Base-by-base conservation (phyloP, 75 land plant species). In the Picea glauca region DNA sequence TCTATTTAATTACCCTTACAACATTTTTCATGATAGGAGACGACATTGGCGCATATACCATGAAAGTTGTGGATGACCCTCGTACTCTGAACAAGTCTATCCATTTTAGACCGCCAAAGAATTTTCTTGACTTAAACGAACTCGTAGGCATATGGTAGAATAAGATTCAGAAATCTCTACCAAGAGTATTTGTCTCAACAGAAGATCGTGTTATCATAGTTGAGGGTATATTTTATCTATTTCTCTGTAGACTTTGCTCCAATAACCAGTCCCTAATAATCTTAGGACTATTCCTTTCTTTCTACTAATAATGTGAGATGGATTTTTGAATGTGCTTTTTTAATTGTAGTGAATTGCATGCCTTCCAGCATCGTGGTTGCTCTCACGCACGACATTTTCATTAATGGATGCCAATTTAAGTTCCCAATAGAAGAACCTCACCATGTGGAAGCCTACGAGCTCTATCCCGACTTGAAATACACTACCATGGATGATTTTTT, bases 401-500 rank as follows among this genome's bases (percentile, higher is more conserved):
- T 79, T 7, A 58, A 80, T 26, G 26, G 26, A 26, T 26, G 26
- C 26, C 26, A 26, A 26, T 26, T 26, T 26, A 26, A 26, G 26
- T 26, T 26, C 26, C 26, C 26, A 26, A 26, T 26, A 26, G 26
- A 26, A 26, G 26, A 26, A 26, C 26, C 26, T 26, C 26, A 26
- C 26, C 26, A 26, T 26, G 26, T 26, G 26, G 26, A 26, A 26
- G 26, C 26, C 18, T 33, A 57, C 7, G 65, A 72, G 21, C 85
- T 77, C 21, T 84, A 84, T 57, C 86, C 86, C 0, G 86, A 84
- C 23, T 57, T 76, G 6, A 26, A 50, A 30, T 82, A 82, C 85
- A 72, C 79, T 8, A 50, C 85, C 14, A 62, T 83, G 5, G 58
- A 72, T 26, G 26, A 26, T 26, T 26, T 26, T 26, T 26, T 26